phyloP scores from a whole-genome alignment of 2,329 filamentous ascomycete species.

The Pseudogymnoascus sp. region DNA sequence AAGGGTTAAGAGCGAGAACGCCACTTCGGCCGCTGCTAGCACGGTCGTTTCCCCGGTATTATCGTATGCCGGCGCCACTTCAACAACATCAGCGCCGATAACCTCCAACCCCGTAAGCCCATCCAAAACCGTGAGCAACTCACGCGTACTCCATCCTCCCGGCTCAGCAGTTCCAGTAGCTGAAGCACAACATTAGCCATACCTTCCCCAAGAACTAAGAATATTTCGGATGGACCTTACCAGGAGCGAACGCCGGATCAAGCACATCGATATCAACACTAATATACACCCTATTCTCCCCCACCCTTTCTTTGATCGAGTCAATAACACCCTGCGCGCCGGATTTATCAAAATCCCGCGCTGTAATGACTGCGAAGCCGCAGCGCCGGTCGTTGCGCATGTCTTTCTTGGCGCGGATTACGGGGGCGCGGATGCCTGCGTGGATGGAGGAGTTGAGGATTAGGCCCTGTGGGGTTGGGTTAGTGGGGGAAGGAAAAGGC shows the following conservation, averaged over 20 bases:
- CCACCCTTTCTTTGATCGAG: constrained; percentile 39
- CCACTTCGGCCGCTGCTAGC: constrained; percentile 41
- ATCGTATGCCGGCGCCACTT: constrained; percentile 55
- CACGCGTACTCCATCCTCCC: constrained; percentile 53
- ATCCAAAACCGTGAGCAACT: constrained; percentile 50
- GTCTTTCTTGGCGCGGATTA: constrained; percentile 40
- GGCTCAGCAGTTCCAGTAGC: constrained; percentile 47
- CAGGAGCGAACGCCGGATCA: constrained; percentile 42
- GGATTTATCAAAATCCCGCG: constrained; percentile 41
- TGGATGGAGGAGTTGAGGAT: constrained; percentile 52
- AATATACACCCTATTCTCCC: constrained; percentile 44
- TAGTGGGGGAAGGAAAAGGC: too few relatives aligned
- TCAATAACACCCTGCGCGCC: constrained; percentile 37
- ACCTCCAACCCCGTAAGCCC: constrained; percentile 50
- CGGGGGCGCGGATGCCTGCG: constrained; percentile 51
- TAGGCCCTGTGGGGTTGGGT: constrained; percentile 32
- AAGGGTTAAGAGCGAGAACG: constrained; percentile 36
- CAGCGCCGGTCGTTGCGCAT: constrained; percentile 48
- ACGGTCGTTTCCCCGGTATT: constrained; percentile 50
- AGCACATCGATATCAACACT: constrained; percentile 44
- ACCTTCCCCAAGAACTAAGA: constrained; percentile 22
- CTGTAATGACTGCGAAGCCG: constrained; percentile 49
- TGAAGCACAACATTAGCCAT: constrained; percentile 19
- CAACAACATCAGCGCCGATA: constrained; percentile 53
- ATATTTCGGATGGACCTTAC: constrained; percentile 25